A percentile compares a stretch with the other conserved stretches of the same genome.
These are phyloP conservation scores for Corchorus olitorius DNA, from an alignment of 345 rosid species.

Conservation along the genomic window DNA sequence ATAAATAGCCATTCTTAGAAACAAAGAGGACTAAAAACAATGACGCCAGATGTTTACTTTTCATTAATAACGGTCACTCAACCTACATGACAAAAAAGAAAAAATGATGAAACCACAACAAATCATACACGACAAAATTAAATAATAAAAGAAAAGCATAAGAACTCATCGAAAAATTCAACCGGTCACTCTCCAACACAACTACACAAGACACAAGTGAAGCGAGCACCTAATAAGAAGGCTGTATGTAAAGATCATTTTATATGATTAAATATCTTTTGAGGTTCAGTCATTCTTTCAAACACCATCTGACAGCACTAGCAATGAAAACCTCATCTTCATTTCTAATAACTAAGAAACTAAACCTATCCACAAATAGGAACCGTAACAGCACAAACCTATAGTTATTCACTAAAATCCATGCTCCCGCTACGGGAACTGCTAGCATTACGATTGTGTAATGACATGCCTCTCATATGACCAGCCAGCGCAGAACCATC, in stretches of 20 bases:
- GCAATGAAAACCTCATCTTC: constrained; percentile 8
- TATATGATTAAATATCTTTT: constrained; percentile 8
- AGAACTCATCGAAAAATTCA: neutral
- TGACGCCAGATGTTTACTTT: too few relatives aligned
- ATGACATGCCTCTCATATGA: constrained; percentile 75
- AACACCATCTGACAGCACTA: constrained; percentile 1
- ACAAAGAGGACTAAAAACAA: too few relatives aligned
- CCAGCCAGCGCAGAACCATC: constrained; percentile 60
- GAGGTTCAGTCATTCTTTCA: constrained; percentile 6
- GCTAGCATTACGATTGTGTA: constrained; percentile 81
- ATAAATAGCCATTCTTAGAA: too few relatives aligned
- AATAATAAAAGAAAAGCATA: too few relatives aligned
- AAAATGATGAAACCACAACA: too few relatives aligned
- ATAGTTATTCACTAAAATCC: constrained; percentile 65
- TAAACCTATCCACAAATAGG: neutral
- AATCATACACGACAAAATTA: too few relatives aligned
- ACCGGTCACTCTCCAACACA: neutral
- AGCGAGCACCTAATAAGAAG: neutral
- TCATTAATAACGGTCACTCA: too few relatives aligned
- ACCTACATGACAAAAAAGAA: too few relatives aligned
- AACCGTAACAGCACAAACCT: neutral
- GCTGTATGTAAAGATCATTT: neutral
- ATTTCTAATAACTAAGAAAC: neutral
- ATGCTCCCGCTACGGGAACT: constrained; percentile 80
- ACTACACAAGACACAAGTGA: neutral